Percentiles rank a stretch among this genome's conserved stretches.
These are phyloP conservation scores for Sclerospora graminicola DNA, from an alignment of 352 stramenopile genomes.

Conservation along the genomic window DNA sequence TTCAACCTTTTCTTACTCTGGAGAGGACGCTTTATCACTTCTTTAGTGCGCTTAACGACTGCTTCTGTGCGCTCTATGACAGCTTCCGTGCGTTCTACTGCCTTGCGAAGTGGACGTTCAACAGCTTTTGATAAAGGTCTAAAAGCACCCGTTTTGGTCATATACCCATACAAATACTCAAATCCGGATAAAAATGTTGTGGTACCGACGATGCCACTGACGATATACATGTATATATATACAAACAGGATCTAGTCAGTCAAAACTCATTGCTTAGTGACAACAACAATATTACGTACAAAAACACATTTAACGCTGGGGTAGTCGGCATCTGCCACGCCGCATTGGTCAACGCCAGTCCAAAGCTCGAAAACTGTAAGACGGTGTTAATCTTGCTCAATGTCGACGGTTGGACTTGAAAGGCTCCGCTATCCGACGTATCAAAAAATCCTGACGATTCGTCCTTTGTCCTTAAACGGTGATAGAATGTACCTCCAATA, in stretches of 20 bases:
- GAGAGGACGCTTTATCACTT: slow-evolving; percentile 11
- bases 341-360: slow-evolving; percentile 60
- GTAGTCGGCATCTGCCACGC: slow-evolving; percentile 58
- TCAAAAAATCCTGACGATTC: slow-evolving; percentile 66
- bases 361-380: slow-evolving; percentile 66
- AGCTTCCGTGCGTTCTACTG: slow-evolving; percentile 22
- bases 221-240: background rate
- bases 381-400: slow-evolving; percentile 78
- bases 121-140: slow-evolving; percentile 35
- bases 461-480: slow-evolving; percentile 66
- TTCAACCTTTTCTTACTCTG: slow-evolving; percentile 19
- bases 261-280: background rate
- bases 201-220: slow-evolving; percentile 50
- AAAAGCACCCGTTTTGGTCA: slow-evolving; percentile 62
- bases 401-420: slow-evolving; percentile 59
- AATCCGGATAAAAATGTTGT: slow-evolving; percentile 69
- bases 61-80: slow-evolving; percentile 16
- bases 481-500: slow-evolving; percentile 66
- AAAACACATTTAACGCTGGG: slow-evolving; percentile 41
- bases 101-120: slow-evolving; percentile 14
- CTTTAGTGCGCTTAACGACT: slow-evolving; percentile 24
- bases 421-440: slow-evolving; percentile 55
- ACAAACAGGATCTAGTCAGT: background rate
- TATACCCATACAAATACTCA: slow-evolving; percentile 67
- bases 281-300: slow-evolving; percentile 35